These are phyloP conservation scores for Nicotiana tabacum DNA, from an alignment of 257 asterid genomes.

Conservation along the genomic window DNA sequence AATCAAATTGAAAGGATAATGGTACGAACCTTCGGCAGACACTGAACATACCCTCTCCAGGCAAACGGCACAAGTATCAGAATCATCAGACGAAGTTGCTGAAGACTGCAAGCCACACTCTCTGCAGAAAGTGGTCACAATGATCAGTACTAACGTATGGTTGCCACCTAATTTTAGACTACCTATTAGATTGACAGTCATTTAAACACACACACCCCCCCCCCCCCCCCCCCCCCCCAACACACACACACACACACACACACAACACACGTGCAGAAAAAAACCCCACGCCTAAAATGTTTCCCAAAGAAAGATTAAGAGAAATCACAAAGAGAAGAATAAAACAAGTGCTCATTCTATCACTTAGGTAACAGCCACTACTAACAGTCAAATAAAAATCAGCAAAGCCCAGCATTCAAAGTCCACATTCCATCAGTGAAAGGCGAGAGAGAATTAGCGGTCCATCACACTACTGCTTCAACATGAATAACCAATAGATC, in stretches of 20 bases:
- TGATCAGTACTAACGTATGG: not conserved
- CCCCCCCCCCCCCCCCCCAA: not conserved
- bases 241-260: no score
- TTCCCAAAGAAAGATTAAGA: not conserved
- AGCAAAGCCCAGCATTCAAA: not conserved
- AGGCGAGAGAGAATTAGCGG: not conserved
- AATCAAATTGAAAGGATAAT: not conserved
- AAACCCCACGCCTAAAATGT: not conserved
- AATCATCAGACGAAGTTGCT: slow-evolving; percentile 61
- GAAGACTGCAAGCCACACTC: slow-evolving; percentile 72
- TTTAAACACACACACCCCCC: no score
- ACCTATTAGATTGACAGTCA: not conserved
- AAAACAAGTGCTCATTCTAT: not conserved
- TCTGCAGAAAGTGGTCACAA: slow-evolving; percentile 38
- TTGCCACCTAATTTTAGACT: not conserved
- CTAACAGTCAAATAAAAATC: not conserved
- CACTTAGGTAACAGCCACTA: not conserved
- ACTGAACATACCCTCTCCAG: slow-evolving; percentile 84
- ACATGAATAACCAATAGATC: not conserved
- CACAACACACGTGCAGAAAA: not conserved
- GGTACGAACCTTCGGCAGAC: slow-evolving; percentile 66
- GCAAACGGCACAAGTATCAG: slow-evolving; percentile 89
- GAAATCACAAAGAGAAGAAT: not conserved
- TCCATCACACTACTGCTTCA: not conserved
- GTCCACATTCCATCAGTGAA: not conserved